These are phyloP conservation scores for Rutidosis leptorrhynchoides DNA, from an alignment of 129 eudicot genomes.

Conservation along the genomic window DNA sequence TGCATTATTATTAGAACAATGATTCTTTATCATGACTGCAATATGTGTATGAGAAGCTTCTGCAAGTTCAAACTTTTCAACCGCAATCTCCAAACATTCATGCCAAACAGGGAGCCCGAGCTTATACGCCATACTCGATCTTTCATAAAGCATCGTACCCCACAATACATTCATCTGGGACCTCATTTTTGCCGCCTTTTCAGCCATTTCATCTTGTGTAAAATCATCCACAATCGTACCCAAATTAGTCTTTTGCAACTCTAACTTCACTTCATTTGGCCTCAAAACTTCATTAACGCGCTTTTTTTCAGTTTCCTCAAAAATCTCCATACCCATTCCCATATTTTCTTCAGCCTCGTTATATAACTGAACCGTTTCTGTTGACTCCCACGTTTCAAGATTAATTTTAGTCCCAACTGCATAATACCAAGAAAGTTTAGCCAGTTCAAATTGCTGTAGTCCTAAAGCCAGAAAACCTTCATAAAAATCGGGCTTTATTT, in stretches of 20 bases:
- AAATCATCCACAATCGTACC: slow-evolving; percentile 36
- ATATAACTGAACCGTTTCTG: slow-evolving; percentile 52
- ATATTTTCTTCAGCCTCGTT: slow-evolving; percentile 82
- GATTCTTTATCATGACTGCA: slow-evolving; percentile 93
- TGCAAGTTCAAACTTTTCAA: slow-evolving; percentile 86
- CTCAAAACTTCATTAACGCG: slow-evolving; percentile 34
- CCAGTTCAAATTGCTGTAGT: slow-evolving; percentile 83
- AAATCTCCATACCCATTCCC: slow-evolving; percentile 80
- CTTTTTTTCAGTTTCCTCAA: slow-evolving; percentile 52
- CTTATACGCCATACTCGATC: slow-evolving; percentile 89
- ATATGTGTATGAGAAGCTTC: slow-evolving; percentile 84
- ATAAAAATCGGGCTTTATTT: slow-evolving; percentile 66
- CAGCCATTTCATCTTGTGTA: slow-evolving; percentile 55
- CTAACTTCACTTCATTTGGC: slow-evolving; percentile 32
- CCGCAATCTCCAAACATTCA: slow-evolving; percentile 74
- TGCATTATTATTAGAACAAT: slow-evolving; percentile 68
- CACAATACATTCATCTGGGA: slow-evolving; percentile 69
- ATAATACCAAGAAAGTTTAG: slow-evolving; percentile 86
- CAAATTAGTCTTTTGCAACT: slow-evolving; percentile 43
- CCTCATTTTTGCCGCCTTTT: slow-evolving; percentile 56
- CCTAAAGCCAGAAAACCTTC: slow-evolving; percentile 78
- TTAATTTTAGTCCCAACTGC: slow-evolving; percentile 50
- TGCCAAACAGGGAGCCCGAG: slow-evolving; percentile 75
- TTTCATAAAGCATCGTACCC: slow-evolving; percentile 90
- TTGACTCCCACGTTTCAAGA: slow-evolving; percentile 65